A percentile compares a stretch with the other conserved stretches of the same genome.
Evolutionary conservation across 164 flowering plant species (phyloP).

Genomic region (Taxillus chinensis): DNA sequence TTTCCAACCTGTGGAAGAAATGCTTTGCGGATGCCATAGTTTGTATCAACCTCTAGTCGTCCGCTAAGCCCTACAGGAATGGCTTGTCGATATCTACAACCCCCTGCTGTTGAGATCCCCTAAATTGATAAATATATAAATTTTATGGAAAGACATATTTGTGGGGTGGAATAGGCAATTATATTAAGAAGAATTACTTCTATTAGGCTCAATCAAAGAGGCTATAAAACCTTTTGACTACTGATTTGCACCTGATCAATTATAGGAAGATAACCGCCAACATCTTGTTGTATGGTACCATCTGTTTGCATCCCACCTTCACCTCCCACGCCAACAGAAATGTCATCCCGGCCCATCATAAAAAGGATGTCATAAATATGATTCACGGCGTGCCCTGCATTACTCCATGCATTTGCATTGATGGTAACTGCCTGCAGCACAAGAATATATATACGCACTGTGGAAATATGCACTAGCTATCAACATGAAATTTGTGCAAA

Average conservation of each 20-base stretch:
- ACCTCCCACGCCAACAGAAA: slow-evolving; percentile 88
- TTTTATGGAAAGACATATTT: too few species aligned
- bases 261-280: slow-evolving; percentile 87
- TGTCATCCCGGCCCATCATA: slow-evolving; percentile 93
- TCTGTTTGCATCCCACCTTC: slow-evolving; percentile 74
- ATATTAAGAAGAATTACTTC: too few species aligned
- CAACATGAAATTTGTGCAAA: too few species aligned
- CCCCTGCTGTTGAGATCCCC: slow-evolving; percentile 71
- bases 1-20: slow-evolving; percentile 79
- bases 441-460: too few species aligned
- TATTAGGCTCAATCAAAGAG: too few species aligned
- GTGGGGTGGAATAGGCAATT: too few species aligned
- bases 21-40: slow-evolving; percentile 61
- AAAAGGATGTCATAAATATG: slow-evolving; percentile 80
- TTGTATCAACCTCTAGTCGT: slow-evolving; percentile 53
- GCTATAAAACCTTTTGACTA: too few species aligned
- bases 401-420: slow-evolving; percentile 73
- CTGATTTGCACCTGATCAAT: slow-evolving; percentile 62
- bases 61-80: slow-evolving; percentile 77
- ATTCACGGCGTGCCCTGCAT: slow-evolving; percentile 87
- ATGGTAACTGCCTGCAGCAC: slow-evolving; percentile 64
- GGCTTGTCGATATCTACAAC: slow-evolving; percentile 84
- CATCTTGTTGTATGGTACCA: slow-evolving; percentile 70
- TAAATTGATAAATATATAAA: slow-evolving; percentile 11
- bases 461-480: too few species aligned